Evolutionary conservation across 1,284 basidiomycete species (phyloP).

Genomic region (Stygiomarasmius scandens): DNA sequence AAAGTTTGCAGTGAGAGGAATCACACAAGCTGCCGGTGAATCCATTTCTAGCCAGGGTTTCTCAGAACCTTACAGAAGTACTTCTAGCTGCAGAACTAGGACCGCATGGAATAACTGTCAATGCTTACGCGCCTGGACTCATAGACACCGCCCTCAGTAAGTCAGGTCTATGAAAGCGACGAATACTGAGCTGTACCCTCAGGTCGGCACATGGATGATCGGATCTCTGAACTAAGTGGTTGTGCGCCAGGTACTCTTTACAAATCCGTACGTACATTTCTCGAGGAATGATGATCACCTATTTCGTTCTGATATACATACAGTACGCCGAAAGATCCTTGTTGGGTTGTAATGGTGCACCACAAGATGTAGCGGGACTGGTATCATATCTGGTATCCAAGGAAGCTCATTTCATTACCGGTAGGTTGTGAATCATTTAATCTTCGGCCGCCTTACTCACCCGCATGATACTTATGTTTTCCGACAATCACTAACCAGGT

Average conservation of each 20-base stretch:
- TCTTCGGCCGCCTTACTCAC: background rate
- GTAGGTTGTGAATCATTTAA: background rate
- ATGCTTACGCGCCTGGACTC: slow-evolving; percentile 9
- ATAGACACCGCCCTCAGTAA: slow-evolving; percentile 15
- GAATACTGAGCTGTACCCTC: background rate
- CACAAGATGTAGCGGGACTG: slow-evolving; percentile 22
- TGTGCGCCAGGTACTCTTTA: background rate
- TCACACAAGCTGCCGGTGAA: slow-evolving; percentile 15
- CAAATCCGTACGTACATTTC: background rate
- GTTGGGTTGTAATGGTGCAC: slow-evolving; percentile 17
- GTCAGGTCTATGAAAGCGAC: background rate
- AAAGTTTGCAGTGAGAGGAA: slow-evolving; percentile 14
- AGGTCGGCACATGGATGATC: background rate
- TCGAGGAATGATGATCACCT: background rate
- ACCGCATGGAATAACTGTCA: slow-evolving; percentile 13
- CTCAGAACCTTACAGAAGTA: background rate
- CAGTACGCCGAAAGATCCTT: background rate
- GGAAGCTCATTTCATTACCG: slow-evolving; percentile 18
- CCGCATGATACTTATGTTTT: too few species aligned
- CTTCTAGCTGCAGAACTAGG: slow-evolving; percentile 13
- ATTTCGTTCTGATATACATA: background rate
- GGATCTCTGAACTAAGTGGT: background rate
- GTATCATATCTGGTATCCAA: slow-evolving; percentile 24
- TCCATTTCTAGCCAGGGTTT: background rate
- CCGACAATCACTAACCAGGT: background rate